Percentiles rank a stretch among this genome's conserved stretches.
These are phyloP conservation scores for Hypocreales sp. DNA, from an alignment of 2,329 filamentous ascomycete genomes.

Conservation along the genomic window DNA sequence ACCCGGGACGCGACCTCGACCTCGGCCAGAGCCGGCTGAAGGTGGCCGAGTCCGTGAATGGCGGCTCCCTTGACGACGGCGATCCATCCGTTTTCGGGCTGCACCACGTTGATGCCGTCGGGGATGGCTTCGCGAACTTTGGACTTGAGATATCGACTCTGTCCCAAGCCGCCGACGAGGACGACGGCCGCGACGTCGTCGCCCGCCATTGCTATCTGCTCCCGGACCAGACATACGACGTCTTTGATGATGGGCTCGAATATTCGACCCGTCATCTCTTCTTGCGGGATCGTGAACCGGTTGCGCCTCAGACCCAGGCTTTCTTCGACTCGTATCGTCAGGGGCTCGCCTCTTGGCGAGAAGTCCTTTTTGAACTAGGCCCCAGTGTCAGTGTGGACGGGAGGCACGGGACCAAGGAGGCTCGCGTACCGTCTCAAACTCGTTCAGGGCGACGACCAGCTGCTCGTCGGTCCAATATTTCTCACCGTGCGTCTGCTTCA, in stretches of 20 bases:
- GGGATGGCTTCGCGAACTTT: slow-evolving; percentile 20
- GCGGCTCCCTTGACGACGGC: slow-evolving; percentile 35
- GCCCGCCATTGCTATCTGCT: slow-evolving; percentile 20
- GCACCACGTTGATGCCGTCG: slow-evolving; percentile 23
- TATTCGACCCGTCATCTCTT: slow-evolving; percentile 49
- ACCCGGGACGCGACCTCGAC: slow-evolving; percentile 19
- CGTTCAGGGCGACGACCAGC: slow-evolving; percentile 21
- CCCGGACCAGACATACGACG: slow-evolving; percentile 24
- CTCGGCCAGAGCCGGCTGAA: slow-evolving; percentile 11
- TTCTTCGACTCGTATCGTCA: slow-evolving; percentile 18
- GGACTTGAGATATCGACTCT: slow-evolving; percentile 26
- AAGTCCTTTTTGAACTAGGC: slow-evolving; percentile 22
- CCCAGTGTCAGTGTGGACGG: neutral
- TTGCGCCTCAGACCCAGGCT: slow-evolving; percentile 17
- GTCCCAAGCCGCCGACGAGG: slow-evolving; percentile 33
- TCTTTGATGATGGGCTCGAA: slow-evolving; percentile 26
- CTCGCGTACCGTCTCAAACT: slow-evolving; percentile 23
- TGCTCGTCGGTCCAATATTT: slow-evolving; percentile 27
- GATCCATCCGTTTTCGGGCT: slow-evolving; percentile 31
- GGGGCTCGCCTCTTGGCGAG: slow-evolving; percentile 17
- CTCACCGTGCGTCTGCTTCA: slow-evolving; percentile 25
- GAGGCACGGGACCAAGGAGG: neutral
- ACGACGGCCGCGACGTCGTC: slow-evolving; percentile 22
- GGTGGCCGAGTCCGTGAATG: slow-evolving; percentile 21
- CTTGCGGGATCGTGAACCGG: slow-evolving; percentile 19